phyloP scores from a whole-genome alignment of 106 monocot genomes.

The Hemerocallis citrina region DNA sequence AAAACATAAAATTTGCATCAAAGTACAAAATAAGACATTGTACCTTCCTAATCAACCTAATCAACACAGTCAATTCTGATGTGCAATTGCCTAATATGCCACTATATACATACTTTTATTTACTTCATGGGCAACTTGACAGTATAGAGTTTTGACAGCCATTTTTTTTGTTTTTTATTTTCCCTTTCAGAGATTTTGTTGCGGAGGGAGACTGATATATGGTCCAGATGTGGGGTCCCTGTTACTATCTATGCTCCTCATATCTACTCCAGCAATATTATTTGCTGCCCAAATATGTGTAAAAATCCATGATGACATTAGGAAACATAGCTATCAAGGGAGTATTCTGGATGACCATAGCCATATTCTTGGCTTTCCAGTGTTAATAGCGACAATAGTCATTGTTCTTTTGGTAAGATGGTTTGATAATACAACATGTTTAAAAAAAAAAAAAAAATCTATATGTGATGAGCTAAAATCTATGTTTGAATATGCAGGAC shows the following conservation, averaged over 20 bases:
- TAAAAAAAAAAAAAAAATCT: too few species aligned
- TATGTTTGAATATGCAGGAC: conserved; percentile 40
- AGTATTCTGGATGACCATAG: conserved; percentile 6
- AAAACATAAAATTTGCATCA: neutral
- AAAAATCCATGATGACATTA: conserved; percentile 23
- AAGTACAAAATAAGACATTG: neutral
- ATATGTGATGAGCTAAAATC: neutral
- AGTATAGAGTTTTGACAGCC: too few species aligned
- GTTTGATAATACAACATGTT: too few species aligned
- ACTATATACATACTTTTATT: neutral
- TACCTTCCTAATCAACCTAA: too few species aligned
- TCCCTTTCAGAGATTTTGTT: conserved; percentile 68
- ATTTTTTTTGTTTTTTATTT: neutral
- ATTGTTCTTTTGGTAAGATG: conserved; percentile 32
- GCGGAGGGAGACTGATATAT: conserved; percentile 89
- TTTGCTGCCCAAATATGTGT: conserved; percentile 51
- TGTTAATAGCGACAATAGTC: conserved; percentile 35
- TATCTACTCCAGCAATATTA: conserved; percentile 50
- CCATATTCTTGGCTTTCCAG: conserved; percentile 46
- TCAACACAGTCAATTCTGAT: too few species aligned
- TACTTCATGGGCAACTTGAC: neutral
- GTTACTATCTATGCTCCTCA: conserved; percentile 50
- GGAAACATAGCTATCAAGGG: neutral
- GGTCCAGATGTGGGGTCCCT: conserved; percentile 89
- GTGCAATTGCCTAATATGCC: neutral